Evolutionary conservation across 2,329 filamentous ascomycete species (phyloP).

Genomic region (Calonectria pseudoturangicola): DNA sequence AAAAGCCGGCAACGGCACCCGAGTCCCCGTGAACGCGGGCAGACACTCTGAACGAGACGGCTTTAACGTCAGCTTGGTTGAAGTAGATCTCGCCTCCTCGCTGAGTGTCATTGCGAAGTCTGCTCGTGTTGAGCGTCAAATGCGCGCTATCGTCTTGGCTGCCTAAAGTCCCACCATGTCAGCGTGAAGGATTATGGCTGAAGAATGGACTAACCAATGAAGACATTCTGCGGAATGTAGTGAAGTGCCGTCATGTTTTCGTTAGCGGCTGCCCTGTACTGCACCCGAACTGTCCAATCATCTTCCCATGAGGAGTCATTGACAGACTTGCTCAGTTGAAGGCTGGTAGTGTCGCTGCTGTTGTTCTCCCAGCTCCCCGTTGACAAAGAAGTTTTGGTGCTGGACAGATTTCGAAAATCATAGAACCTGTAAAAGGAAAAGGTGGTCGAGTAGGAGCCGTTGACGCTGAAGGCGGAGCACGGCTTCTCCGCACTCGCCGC

Average conservation of each 20-base stretch:
- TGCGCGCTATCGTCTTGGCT: constrained; percentile 24
- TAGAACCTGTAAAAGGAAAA: constrained; percentile 40
- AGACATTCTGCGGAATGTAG: constrained; percentile 36
- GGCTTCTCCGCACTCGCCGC: not conserved
- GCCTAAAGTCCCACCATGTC: constrained; percentile 10
- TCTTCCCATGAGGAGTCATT: constrained; percentile 37
- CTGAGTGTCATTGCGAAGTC: constrained; percentile 38
- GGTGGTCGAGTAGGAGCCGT: constrained; percentile 25
- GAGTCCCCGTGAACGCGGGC: constrained; percentile 38
- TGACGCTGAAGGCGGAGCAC: constrained; percentile 32
- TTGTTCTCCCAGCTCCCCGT: constrained; percentile 25
- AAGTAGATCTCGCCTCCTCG: constrained; percentile 39
- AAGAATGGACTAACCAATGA: constrained; percentile 29
- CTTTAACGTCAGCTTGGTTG: constrained; percentile 28
- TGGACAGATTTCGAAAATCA: constrained; percentile 32
- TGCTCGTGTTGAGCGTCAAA: constrained; percentile 37
- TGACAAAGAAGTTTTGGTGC: constrained; percentile 8
- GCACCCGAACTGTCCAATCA: constrained; percentile 30
- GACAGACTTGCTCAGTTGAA: constrained; percentile 30
- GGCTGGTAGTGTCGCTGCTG: constrained; percentile 10
- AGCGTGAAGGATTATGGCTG: not conserved
- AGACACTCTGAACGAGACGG: constrained; percentile 37
- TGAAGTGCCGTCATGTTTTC: constrained; percentile 35
- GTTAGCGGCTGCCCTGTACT: constrained; percentile 27
- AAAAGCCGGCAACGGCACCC: constrained; percentile 44